Evolutionary conservation across 1,284 basidiomycete species (phyloP), one percentile per base, ranked within the genome.

Genomic region (Phellinidium pouzarii): DNA sequence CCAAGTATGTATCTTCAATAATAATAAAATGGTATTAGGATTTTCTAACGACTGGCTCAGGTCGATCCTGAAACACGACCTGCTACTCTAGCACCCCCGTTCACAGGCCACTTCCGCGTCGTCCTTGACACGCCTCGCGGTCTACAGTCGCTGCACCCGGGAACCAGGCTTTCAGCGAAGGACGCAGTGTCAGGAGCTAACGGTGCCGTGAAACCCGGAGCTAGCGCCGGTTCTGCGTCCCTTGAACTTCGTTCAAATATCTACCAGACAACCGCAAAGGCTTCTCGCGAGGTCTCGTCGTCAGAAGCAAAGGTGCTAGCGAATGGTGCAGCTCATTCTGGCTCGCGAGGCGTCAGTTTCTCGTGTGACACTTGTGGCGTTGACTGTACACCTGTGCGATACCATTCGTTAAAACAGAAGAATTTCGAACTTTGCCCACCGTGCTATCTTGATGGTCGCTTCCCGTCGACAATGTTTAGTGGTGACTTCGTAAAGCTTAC

Each of bases 91-190:
- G 94, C 91, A 6, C 96, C 95, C 25, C 96, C 96, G 22, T 99
- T 98, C 68, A 99, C 95, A 0, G 95, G 96, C 29, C 95, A 99
- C 68, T 99, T 96, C 81, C 87, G 95, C 56, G 92, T 99, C 61
- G 86, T 96, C 44, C 84, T 99, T 60, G 96, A 99, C 68, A 95
- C 95, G 0, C 96, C 96, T 12, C 87, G 94, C 49, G 96, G 95
- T 14, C 78, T 99, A 2, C 91, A 94, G 64, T 97, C 95, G 22
- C 77, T 97, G 20, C 95, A 99, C 66, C 93, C 95, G 0, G 95
- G 94, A 5, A 89, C 87, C 25, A 81, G 88, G 23, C 77, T 79
- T 25, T 60, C 69, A 40, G 71, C 70, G 59, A 69, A 59, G 23
- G 74, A 62, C 61, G 66, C 71, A n/a, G 63, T 60, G 50, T 65